These are phyloP conservation scores for Acanthamoeba castellanii DNA, from an alignment of 208 protist genomes.

Conservation along the genomic window DNA sequence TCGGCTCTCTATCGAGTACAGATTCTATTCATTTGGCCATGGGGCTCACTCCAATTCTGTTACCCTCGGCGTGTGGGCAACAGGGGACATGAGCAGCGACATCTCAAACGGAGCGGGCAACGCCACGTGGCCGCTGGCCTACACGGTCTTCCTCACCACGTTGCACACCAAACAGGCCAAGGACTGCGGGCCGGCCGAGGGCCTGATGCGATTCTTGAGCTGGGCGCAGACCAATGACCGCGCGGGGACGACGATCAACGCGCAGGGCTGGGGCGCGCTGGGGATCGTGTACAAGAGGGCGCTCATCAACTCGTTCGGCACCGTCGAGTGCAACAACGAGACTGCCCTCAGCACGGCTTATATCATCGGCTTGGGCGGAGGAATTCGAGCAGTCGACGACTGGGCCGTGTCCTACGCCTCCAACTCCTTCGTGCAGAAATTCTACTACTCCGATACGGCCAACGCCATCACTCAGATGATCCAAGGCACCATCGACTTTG, in stretches of 20 bases:
- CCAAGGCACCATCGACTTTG: not conserved
- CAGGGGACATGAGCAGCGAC: not conserved
- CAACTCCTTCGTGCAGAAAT: not conserved
- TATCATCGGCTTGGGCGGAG: not conserved
- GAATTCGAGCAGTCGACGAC: not conserved
- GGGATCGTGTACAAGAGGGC: not conserved
- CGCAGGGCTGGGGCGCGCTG: not conserved
- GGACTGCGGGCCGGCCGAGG: not conserved
- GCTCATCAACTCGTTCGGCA: not conserved
- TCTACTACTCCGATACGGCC: slow-evolving; percentile 5
- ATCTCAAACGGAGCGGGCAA: not conserved
- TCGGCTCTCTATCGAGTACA: not conserved
- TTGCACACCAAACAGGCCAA: not conserved
- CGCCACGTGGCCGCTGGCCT: slow-evolving; percentile 12
- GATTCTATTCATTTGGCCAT: not conserved
- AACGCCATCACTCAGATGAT: not conserved
- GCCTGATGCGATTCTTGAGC: slow-evolving; percentile 17
- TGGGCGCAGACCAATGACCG: slow-evolving; percentile 27
- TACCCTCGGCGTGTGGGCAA: not conserved
- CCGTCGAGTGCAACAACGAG: not conserved
- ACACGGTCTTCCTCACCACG: slow-evolving; percentile 22
- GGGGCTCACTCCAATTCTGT: not conserved
- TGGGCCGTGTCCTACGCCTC: not conserved
- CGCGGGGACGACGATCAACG: not conserved
- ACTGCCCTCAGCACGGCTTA: not conserved